phyloP scores from a whole-genome alignment of 1,284 basidiomycete genomes.

The Leccinum pachyderme region DNA sequence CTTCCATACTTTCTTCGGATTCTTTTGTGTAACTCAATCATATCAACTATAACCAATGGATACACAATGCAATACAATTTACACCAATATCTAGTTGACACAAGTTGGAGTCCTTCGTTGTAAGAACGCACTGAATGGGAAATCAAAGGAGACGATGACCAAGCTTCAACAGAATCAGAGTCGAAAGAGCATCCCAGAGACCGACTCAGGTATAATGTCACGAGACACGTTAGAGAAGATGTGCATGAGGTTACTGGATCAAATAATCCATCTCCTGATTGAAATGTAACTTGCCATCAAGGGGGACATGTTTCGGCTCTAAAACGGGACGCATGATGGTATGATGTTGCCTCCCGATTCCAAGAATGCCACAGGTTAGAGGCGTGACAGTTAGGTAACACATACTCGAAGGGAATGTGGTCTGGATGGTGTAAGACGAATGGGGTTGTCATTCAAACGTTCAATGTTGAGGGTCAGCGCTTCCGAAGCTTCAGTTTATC shows the following conservation, averaged over 20 bases:
- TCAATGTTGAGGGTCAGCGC: too few relatives aligned
- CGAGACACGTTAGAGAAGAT: too few relatives aligned
- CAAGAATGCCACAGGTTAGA: neutral
- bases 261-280: neutral
- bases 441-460: too few relatives aligned
- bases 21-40: neutral
- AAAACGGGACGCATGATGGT: neutral
- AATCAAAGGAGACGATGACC: neutral
- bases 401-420: neutral
- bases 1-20: neutral
- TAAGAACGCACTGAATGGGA: neutral
- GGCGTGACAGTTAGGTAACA: neutral
- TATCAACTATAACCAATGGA: constrained; percentile 10
- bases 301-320: neutral
- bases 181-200: neutral
- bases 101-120: neutral
- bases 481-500: too few relatives aligned
- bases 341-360: neutral
- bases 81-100: neutral
- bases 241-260: neutral
- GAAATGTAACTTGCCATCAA: neutral
- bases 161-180: neutral
- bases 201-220: too few relatives aligned
- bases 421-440: too few relatives aligned
- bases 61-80: neutral